These are phyloP conservation scores for Mycena epipterygia DNA, from an alignment of 768 basidiomycete genomes.

Conservation along the genomic window DNA sequence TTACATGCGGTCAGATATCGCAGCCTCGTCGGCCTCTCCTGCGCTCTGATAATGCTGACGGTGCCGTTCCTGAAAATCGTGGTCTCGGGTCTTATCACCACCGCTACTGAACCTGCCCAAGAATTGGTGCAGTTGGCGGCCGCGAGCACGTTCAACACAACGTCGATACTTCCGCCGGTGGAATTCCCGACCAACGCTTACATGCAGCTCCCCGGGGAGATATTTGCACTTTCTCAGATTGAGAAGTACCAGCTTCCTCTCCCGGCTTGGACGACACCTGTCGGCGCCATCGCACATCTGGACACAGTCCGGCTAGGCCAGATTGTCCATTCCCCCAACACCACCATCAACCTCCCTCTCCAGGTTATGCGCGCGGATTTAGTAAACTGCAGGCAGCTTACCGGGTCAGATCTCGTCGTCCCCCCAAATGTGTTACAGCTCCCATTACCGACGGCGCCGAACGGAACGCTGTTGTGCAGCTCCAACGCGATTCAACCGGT, in stretches of 20 bases:
- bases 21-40: slow-evolving; percentile 5
- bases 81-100: slow-evolving; percentile 16
- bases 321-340: background rate
- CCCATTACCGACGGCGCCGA: too few relatives aligned
- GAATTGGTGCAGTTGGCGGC: background rate
- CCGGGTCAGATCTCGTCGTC: background rate
- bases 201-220: background rate
- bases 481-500: too few relatives aligned
- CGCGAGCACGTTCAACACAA: slow-evolving; percentile 9
- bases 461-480: too few relatives aligned
- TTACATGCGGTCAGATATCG: slow-evolving; percentile 7
- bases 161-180: background rate
- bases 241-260: slow-evolving; percentile 12
- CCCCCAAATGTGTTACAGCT: background rate
- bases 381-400: slow-evolving; percentile 6
- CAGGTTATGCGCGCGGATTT: slow-evolving; percentile 17
- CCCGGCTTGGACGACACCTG: slow-evolving; percentile 12
- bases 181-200: background rate
- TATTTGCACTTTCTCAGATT: slow-evolving; percentile 22
- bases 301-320: background rate
- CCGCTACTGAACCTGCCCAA: background rate
- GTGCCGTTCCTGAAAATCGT: slow-evolving; percentile 21
- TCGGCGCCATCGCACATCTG: slow-evolving; percentile 8
- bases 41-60: background rate
- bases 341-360: slow-evolving; percentile 7